These are phyloP conservation scores for Geotrichum cucujoidarum DNA, from an alignment of 1,139 yeast genomes.

Conservation along the genomic window DNA sequence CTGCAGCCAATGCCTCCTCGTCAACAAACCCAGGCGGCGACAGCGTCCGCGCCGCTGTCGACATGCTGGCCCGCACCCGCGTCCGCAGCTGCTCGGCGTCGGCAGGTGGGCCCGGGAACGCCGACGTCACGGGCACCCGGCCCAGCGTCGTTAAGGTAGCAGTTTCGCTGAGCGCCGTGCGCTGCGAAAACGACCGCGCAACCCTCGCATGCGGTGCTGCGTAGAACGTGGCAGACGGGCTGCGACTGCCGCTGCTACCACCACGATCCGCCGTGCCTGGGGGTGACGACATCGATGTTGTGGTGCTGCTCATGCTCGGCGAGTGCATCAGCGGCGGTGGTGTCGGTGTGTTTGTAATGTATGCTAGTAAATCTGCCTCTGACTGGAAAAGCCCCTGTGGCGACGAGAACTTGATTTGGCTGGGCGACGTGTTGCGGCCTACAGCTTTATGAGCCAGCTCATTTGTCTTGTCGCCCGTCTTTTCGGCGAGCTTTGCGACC, in stretches of 20 bases:
- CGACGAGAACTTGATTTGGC: slow-evolving; percentile 18
- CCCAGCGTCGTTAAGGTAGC: slow-evolving; percentile 9
- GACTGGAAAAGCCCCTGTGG: slow-evolving; percentile 19
- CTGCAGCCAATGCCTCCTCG: not conserved
- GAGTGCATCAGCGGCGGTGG: not conserved
- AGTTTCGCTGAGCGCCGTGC: not conserved
- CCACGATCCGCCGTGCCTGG: not conserved
- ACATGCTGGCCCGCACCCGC: slow-evolving; percentile 21
- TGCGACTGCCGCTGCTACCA: slow-evolving; percentile 1
- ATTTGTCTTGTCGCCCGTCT: slow-evolving; percentile 21
- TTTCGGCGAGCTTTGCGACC: slow-evolving; percentile 10
- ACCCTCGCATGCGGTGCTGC: not conserved
- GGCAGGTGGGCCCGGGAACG: slow-evolving; percentile 10
- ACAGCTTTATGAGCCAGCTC: slow-evolving; percentile 19
- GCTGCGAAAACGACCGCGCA: not conserved
- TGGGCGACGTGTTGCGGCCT: slow-evolving; percentile 9
- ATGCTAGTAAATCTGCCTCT: slow-evolving; percentile 16
- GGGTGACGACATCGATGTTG: not conserved
- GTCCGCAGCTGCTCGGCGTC: slow-evolving; percentile 14
- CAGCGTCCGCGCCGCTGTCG: slow-evolving; percentile 19
- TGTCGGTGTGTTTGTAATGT: not conserved
- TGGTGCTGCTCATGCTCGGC: not conserved
- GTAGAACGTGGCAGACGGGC: not conserved
- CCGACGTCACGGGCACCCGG: slow-evolving; percentile 18
- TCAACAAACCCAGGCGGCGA: slow-evolving; percentile 7